Evolutionary conservation across 495 filamentous ascomycete species (phyloP).

Genomic region (Parachaetomium inaequale): DNA sequence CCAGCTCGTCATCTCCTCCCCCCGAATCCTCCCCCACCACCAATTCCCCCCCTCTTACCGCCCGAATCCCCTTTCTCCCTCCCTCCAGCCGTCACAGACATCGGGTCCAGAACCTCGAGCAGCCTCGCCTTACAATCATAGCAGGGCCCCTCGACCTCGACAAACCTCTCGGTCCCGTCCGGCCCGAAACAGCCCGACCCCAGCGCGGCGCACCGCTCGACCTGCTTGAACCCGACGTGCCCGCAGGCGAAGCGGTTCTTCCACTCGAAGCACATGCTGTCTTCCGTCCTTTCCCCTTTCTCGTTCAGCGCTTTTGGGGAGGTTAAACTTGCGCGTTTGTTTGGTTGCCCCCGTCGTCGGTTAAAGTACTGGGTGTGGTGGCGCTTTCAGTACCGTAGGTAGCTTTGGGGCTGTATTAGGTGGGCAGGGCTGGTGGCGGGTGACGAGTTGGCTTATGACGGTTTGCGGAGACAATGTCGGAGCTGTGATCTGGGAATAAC

Average conservation of each 20-base stretch:
- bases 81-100: background rate
- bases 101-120: too few species aligned
- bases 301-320: background rate
- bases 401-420: background rate
- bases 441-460: background rate
- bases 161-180: background rate
- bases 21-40: too few species aligned
- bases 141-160: background rate
- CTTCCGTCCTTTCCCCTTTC: background rate
- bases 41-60: background rate
- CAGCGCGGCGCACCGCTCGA: slow-evolving; percentile 3
- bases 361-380: too few species aligned
- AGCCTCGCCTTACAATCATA: slow-evolving; percentile 2
- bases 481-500: background rate
- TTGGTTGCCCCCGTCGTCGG: too few species aligned
- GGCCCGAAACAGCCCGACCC: slow-evolving; percentile 10
- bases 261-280: slow-evolving; percentile 8
- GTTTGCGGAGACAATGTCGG: background rate
- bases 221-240: slow-evolving; percentile 6
- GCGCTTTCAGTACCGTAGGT: too few species aligned
- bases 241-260: slow-evolving; percentile 13
- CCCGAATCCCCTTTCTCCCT: background rate
- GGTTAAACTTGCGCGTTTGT: background rate
- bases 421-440: too few species aligned
- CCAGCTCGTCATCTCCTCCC: too few species aligned